Conservation (phyloP, 768 basidiomycete species). For the Suillus hirtellus region DNA sequence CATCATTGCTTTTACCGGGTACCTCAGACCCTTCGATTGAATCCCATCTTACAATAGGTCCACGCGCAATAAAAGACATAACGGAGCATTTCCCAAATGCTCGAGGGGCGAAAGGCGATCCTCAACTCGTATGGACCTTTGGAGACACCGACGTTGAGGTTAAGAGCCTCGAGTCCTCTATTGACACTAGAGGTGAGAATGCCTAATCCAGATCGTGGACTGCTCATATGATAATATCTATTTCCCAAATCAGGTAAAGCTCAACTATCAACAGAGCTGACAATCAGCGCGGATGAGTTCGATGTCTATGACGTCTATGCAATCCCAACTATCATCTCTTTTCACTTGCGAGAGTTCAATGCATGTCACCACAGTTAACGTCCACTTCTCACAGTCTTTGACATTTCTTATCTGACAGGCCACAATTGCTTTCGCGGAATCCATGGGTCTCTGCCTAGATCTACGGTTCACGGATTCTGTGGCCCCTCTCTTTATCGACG, state of each 20-base stretch:
- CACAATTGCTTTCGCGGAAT: constrained; percentile 77
- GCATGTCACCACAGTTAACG: constrained; percentile 38
- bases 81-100: constrained; percentile 77
- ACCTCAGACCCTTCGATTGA: constrained; percentile 57
- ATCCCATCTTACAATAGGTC: constrained; percentile 70
- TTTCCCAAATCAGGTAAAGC: constrained; percentile 45
- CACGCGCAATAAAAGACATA: constrained; percentile 71
- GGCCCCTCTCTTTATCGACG: constrained; percentile 73
- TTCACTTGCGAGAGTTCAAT: constrained; percentile 84
- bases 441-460: constrained; percentile 61
- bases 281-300: constrained; percentile 78
- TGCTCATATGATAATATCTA: constrained; percentile 6
- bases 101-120: constrained; percentile 65
- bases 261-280: constrained; percentile 74
- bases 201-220: not conserved
- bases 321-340: constrained; percentile 67
- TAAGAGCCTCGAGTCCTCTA: constrained; percentile 64
- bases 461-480: constrained; percentile 76
- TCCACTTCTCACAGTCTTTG: constrained; percentile 1
- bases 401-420: constrained; percentile 48
- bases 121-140: constrained; percentile 83
- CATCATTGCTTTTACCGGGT: constrained; percentile 64
- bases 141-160: constrained; percentile 65
- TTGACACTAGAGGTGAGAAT: constrained; percentile 60
- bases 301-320: constrained; percentile 69